Conservation (phyloP, 331 rosid genomes). For the Arachis monticola region DNA sequence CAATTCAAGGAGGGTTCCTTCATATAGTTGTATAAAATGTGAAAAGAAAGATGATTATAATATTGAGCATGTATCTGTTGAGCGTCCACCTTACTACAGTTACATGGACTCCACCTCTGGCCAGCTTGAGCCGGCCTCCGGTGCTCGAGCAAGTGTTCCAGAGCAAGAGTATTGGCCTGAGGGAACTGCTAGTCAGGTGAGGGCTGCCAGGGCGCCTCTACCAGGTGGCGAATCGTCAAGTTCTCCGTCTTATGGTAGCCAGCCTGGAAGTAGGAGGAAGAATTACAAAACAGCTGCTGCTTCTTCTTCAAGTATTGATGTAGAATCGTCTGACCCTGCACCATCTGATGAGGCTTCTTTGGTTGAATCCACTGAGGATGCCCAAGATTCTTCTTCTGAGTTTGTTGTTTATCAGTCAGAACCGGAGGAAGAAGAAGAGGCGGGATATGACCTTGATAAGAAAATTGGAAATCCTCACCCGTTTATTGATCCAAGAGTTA, state of each 20-base stretch:
- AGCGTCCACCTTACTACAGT: conserved; percentile 82
- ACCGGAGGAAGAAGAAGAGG: conserved; percentile 66
- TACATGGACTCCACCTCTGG: conserved; percentile 94
- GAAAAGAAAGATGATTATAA: conserved; percentile 76
- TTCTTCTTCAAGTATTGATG: conserved; percentile 45
- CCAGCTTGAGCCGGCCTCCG: conserved; percentile 96
- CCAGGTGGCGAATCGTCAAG: conserved; percentile 73
- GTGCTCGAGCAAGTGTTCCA: conserved; percentile 95
- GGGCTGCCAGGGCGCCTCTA: conserved; percentile 86
- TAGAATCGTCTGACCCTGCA: conserved; percentile 44
- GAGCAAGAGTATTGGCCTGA: conserved; percentile 92
- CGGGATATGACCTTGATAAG: conserved; percentile 69
- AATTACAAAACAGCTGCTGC: conserved; percentile 57
- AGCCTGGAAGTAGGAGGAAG: conserved; percentile 97
- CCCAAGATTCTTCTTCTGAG: conserved; percentile 62
- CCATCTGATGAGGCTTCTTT: conserved; percentile 52
- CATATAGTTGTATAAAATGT: conserved; percentile 62
- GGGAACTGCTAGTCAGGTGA: conserved; percentile 84
- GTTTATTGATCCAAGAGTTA: conserved; percentile 76
- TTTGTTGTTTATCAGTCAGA: conserved; percentile 81
- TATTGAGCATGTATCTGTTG: conserved; percentile 59
- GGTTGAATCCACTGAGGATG: conserved; percentile 64
- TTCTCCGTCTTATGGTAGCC: conserved; percentile 86
- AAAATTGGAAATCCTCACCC: conserved; percentile 86
- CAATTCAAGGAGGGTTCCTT: conserved; percentile 49